These are phyloP conservation scores for Tetraselmis chui DNA, from an alignment of 139 green algal species.

Conservation along the genomic window DNA sequence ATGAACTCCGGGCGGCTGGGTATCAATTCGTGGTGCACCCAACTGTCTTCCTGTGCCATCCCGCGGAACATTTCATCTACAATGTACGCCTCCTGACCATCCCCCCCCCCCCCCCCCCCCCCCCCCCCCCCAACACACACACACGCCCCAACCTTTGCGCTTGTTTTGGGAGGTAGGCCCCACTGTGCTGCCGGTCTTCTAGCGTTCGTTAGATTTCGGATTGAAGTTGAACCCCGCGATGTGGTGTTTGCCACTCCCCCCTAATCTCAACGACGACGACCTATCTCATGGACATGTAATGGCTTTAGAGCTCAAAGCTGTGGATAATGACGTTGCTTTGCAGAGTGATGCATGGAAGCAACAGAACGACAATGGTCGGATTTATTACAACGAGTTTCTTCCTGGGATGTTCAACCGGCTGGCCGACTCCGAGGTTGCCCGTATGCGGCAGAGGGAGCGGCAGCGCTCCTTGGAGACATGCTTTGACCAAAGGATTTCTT, in stretches of 20 bases:
- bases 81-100: background rate
- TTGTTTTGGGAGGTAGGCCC: too few relatives aligned
- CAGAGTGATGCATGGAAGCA: background rate
- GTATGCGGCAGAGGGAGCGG: background rate
- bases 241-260: background rate
- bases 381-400: background rate
- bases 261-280: background rate
- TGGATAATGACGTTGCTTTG: too few relatives aligned
- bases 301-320: too few relatives aligned
- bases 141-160: too few relatives aligned
- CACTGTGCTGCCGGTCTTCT: background rate
- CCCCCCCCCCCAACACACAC: too few relatives aligned
- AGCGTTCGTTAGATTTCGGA: background rate
- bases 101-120: too few relatives aligned
- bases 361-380: background rate
- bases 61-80: background rate
- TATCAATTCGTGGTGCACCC: background rate
- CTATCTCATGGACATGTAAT: too few relatives aligned
- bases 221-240: background rate
- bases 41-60: background rate
- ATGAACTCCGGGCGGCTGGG: background rate
- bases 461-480: background rate
- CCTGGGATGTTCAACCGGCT: background rate
- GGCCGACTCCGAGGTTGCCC: background rate
- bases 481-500: background rate